These are phyloP conservation scores for Eragrostis tef DNA, from an alignment of 202 grass and related monocot species.

Conservation along the genomic window DNA sequence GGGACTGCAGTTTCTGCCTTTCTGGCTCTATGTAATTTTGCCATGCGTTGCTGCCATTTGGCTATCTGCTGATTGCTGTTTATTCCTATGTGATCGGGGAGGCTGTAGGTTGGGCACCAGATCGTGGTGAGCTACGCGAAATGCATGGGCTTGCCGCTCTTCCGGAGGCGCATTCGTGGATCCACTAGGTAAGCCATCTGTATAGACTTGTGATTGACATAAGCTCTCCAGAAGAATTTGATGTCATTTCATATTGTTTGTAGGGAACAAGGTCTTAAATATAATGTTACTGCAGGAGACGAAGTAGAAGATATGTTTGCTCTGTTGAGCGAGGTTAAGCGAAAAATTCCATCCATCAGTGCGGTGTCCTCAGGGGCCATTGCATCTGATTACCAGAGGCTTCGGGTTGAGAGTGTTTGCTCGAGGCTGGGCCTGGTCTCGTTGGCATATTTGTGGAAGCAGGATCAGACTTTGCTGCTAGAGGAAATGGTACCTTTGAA, in stretches of 20 bases:
- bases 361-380: constrained; percentile 91
- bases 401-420: constrained; percentile 92
- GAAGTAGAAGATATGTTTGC: constrained; percentile 94
- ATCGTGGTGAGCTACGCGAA: constrained; percentile 87
- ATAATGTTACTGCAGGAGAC: constrained; percentile 71
- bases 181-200: constrained; percentile 60
- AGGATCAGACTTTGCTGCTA: constrained; percentile 85
- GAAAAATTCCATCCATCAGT: constrained; percentile 63
- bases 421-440: constrained; percentile 84
- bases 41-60: neutral
- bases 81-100: neutral
- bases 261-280: constrained; percentile 76
- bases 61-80: constrained; percentile 25
- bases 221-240: neutral
- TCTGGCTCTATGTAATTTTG: neutral
- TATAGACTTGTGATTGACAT: neutral
- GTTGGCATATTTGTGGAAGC: constrained; percentile 87
- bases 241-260: constrained; percentile 7
- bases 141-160: constrained; percentile 89
- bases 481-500: constrained; percentile 79
- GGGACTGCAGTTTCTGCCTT: neutral
- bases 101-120: constrained; percentile 79
- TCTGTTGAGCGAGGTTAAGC: constrained; percentile 76
- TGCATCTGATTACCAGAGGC: constrained; percentile 91
- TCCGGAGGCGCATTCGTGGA: constrained; percentile 78